Conservation (phyloP, 1,139 yeast genomes). For the Yamadazyma taylorii region DNA sequence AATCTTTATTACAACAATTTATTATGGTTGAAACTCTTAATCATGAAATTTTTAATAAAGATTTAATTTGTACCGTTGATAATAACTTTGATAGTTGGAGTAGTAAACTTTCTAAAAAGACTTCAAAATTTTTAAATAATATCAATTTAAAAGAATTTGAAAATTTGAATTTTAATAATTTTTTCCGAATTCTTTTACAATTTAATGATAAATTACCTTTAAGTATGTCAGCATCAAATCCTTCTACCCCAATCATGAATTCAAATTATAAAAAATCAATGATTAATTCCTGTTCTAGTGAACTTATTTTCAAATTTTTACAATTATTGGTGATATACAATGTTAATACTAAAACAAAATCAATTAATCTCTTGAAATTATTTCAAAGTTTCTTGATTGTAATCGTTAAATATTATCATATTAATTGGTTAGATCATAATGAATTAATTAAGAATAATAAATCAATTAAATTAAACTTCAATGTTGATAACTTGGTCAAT, state of each 20-base stretch:
- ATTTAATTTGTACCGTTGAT: constrained; percentile 27
- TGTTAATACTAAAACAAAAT: constrained; percentile 33
- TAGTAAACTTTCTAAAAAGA: constrained; percentile 19
- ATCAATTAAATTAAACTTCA: constrained; percentile 40
- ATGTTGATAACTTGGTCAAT: constrained; percentile 33
- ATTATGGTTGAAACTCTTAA: constrained; percentile 36
- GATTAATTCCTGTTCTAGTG: constrained; percentile 28
- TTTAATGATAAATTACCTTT: constrained; percentile 44
- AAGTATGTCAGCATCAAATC: constrained; percentile 49
- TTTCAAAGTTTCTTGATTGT: constrained; percentile 36
- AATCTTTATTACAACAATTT: constrained; percentile 28
- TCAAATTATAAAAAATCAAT: constrained; percentile 16
- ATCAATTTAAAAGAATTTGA: constrained; percentile 33
- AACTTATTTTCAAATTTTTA: constrained; percentile 30
- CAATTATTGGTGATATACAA: constrained; percentile 40
- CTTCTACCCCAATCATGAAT: constrained; percentile 39
- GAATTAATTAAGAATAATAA: constrained; percentile 37
- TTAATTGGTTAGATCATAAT: constrained; percentile 40
- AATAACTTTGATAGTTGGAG: constrained; percentile 30
- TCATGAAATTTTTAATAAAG: constrained; percentile 31
- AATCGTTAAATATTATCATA: constrained; percentile 41
- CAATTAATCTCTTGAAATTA: constrained; percentile 31
- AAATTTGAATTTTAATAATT: constrained; percentile 26
- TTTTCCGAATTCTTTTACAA: constrained; percentile 39
- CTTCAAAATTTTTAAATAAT: constrained; percentile 25